Percentiles rank a stretch among this genome's conserved stretches.
phyloP scores from a whole-genome alignment of 139 green algal species.

The Edaphochlamys debaryana region DNA sequence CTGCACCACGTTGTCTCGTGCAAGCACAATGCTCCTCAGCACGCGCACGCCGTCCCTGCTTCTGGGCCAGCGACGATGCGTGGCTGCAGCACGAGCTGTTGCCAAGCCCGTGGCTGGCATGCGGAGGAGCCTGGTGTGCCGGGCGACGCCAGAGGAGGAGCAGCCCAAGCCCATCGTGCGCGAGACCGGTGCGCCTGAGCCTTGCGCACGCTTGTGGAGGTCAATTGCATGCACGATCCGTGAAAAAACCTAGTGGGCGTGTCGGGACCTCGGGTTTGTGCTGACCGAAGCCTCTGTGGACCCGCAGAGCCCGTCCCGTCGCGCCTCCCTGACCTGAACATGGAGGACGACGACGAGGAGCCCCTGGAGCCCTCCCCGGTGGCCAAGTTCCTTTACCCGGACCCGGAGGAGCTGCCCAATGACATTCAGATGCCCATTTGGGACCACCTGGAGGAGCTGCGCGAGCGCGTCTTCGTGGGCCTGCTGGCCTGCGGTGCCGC shows the following conservation, averaged over 20 bases:
- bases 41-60: neutral
- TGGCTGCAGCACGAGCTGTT: too few species aligned
- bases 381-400: conserved; percentile 84
- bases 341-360: neutral
- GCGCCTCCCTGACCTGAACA: too few species aligned
- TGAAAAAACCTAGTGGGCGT: too few species aligned
- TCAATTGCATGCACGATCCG: too few species aligned
- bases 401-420: conserved; percentile 83
- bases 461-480: conserved; percentile 85
- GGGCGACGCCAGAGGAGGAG: conserved; percentile 11
- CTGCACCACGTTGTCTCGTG: too few species aligned
- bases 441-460: conserved; percentile 90
- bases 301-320: too few species aligned
- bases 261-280: too few species aligned
- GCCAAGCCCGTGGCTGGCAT: too few species aligned
- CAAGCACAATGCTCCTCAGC: neutral
- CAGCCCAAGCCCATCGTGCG: conserved; percentile 10
- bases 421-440: conserved; percentile 93
- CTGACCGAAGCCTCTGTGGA: too few species aligned
- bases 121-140: conserved; percentile 2
- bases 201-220: too few species aligned
- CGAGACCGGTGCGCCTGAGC: neutral
- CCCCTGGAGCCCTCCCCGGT: conserved; percentile 52
- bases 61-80: neutral
- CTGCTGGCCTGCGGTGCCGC: conserved; percentile 67